These are phyloP conservation scores for Murraya paniculata DNA, from an alignment of 345 rosid genomes.

Conservation along the genomic window DNA sequence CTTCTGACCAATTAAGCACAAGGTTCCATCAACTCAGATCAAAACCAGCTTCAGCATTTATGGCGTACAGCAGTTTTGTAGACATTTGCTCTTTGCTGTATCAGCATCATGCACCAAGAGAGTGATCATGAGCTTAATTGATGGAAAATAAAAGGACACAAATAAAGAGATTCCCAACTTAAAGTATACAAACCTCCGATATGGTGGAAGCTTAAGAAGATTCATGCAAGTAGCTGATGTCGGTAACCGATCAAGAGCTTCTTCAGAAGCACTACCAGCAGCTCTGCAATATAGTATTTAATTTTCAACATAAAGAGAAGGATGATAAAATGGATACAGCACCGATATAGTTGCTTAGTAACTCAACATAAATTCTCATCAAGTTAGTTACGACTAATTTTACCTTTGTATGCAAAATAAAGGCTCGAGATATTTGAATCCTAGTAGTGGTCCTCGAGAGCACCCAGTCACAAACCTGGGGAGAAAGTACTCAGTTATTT, in stretches of 20 bases:
- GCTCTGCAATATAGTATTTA: slow-evolving; percentile 41
- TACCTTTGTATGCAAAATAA: slow-evolving; percentile 95
- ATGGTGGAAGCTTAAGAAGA: slow-evolving; percentile 98
- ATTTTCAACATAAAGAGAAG: neutral
- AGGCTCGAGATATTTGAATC: slow-evolving; percentile 90
- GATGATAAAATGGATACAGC: neutral
- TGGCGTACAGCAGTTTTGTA: slow-evolving; percentile 79
- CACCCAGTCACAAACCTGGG: slow-evolving; percentile 97
- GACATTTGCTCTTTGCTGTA: slow-evolving; percentile 93
- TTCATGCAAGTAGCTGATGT: slow-evolving; percentile 99
- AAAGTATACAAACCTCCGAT: slow-evolving; percentile 64
- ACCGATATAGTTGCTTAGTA: neutral
- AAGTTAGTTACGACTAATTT: slow-evolving; percentile 12
- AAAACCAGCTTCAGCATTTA: slow-evolving; percentile 97
- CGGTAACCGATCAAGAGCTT: slow-evolving; percentile 84
- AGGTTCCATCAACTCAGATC: slow-evolving; percentile 72
- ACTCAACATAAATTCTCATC: slow-evolving; percentile 17
- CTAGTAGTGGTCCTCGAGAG: slow-evolving; percentile 93
- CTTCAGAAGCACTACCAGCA: slow-evolving; percentile 61
- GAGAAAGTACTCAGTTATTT: slow-evolving; percentile 12
- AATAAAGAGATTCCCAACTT: neutral
- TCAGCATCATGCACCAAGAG: slow-evolving; percentile 9
- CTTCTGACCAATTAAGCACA: neutral
- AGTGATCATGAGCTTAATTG: neutral
- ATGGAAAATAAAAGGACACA: neutral